Conservation (phyloP, 140 eudicot species). For the Oenanthe javanica region DNA sequence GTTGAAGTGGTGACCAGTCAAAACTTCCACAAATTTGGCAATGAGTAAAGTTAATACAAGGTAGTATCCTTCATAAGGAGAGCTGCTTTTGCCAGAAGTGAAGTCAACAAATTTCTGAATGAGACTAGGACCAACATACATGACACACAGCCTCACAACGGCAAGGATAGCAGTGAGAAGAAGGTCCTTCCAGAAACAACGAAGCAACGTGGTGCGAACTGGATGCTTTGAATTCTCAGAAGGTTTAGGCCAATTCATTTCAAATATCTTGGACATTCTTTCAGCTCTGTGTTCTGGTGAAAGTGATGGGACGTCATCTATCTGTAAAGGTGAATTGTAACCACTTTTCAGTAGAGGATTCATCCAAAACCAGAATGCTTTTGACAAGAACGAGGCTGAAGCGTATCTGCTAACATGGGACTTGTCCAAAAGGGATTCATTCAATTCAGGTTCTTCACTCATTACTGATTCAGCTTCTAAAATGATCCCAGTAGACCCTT, state of each 20-base stretch:
- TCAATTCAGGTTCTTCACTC: constrained; percentile 20
- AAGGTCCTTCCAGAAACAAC: constrained; percentile 66
- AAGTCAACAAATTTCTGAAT: constrained; percentile 54
- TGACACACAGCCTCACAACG: constrained; percentile 46
- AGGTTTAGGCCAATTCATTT: constrained; percentile 70
- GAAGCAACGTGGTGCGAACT: constrained; percentile 42
- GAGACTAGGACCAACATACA: constrained; percentile 68
- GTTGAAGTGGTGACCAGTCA: constrained; percentile 71
- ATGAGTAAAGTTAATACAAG: constrained; percentile 49
- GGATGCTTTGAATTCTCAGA: constrained; percentile 63
- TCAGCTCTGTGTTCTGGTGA: constrained; percentile 80
- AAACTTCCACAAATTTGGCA: constrained; percentile 69
- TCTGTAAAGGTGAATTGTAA: constrained; percentile 43
- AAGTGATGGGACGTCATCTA: constrained; percentile 66
- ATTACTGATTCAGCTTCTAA: constrained; percentile 17
- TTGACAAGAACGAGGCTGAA: constrained; percentile 52
- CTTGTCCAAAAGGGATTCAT: constrained; percentile 25
- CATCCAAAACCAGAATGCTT: constrained; percentile 77
- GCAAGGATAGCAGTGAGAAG: constrained; percentile 59
- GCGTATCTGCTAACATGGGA: constrained; percentile 48
- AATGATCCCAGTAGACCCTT: constrained; percentile 47
- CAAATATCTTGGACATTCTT: constrained; percentile 54
- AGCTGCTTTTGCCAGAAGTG: constrained; percentile 48
- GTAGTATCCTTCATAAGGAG: constrained; percentile 69
- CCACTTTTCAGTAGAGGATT: constrained; percentile 62